These are phyloP conservation scores for Gossypium gossypioides DNA, from an alignment of 441 rosid genomes.

Conservation along the genomic window DNA sequence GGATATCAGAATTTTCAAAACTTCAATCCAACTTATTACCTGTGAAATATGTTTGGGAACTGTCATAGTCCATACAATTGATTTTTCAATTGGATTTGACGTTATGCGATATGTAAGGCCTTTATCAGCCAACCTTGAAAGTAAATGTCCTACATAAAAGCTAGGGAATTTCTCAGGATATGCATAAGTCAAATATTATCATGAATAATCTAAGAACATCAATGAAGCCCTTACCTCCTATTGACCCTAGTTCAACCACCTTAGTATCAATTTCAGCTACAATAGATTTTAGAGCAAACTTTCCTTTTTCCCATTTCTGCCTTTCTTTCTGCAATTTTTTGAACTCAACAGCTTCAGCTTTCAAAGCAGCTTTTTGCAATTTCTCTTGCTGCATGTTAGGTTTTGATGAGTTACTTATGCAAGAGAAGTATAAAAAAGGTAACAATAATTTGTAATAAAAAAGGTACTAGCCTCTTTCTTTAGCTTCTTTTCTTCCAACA, in stretches of 20 bases:
- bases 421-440: constrained; percentile 7
- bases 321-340: constrained; percentile 68
- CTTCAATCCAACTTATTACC: constrained; percentile 33
- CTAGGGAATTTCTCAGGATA: constrained; percentile 22
- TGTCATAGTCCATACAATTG: constrained; percentile 76
- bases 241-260: constrained; percentile 65
- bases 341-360: constrained; percentile 74
- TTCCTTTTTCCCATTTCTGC: constrained; percentile 87
- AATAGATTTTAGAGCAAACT: constrained; percentile 73
- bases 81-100: constrained; percentile 74
- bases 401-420: constrained; percentile 11
- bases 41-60: constrained; percentile 63
- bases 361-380: constrained; percentile 63
- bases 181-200: constrained; percentile 13
- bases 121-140: constrained; percentile 77
- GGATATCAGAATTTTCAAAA: neutral
- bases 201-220: constrained; percentile 6
- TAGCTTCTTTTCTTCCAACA: constrained; percentile 68
- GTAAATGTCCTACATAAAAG: constrained; percentile 62
- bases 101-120: constrained; percentile 58
- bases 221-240: constrained; percentile 52
- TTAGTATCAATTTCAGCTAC: constrained; percentile 73
- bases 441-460: constrained; percentile 1
- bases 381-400: constrained; percentile 65
- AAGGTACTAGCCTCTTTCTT: constrained; percentile 56